Base-by-base conservation (phyloP, 2,329 filamentous ascomycete genomes). In the Aspergillus sp. region DNA sequence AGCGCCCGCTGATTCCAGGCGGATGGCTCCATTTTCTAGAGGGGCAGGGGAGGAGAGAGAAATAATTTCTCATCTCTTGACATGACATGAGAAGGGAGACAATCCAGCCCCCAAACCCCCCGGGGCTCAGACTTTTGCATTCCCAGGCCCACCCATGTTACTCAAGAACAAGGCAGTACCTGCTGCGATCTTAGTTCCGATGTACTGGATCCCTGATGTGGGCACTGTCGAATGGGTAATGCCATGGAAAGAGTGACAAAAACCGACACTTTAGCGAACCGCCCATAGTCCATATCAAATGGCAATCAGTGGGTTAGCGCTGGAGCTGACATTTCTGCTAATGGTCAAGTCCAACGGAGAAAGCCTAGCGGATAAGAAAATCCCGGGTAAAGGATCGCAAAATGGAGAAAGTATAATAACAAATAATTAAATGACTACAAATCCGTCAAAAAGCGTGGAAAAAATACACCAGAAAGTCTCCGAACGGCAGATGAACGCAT, bases 1-100 rank as follows among this genome's bases (percentile, higher is more conserved):
- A 76, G 74, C 74, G 74, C 73, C 70, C 69, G 63, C 58, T 59
- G 63, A 68, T 67, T 57, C 66, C 65, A 63, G 68, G 65, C 63
- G 57, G 65, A 65, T 59, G 68, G 67, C 67, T 66, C 67, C 63
- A 63, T 59, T 63, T 62, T 64, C 60, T 58, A 58, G 53, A 57
- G 50, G 55, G 39, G 39, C 53, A 56, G 52, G 50, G 38, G 53
- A 58, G 45, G 49, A 61, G 21, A 54, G 56, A 57, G 54, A 49
- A 32, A 47, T 51, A 47, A 60, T 60, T 55, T 57, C 59, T 55
- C 50, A 62, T 59, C 52, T 52, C 58, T 59, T 55, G 55, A 53
- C 59, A 66, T 67, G 64, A 65, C 55, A 65, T 66, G 62, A 56
- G 63, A 54, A 62, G 45, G 53, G 41, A 60, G 32, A 57, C 51